Evolutionary conservation across 1,139 yeast species (phyloP).

Genomic region (Martiniozyma asiatica): DNA sequence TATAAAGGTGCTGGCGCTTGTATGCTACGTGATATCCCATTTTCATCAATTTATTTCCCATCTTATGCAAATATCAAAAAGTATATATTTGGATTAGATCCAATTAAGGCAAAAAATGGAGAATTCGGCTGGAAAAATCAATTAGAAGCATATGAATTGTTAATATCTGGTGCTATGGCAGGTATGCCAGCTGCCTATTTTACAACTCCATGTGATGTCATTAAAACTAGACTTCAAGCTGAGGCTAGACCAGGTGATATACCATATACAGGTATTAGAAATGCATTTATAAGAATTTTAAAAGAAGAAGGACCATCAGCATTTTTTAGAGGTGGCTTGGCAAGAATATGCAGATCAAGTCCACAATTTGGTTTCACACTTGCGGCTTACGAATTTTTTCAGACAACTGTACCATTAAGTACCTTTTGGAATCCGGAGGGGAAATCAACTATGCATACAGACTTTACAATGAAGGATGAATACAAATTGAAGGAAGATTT

Average conservation of each 20-base stretch:
- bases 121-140: slow-evolving; percentile 29
- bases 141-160: slow-evolving; percentile 71
- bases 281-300: slow-evolving; percentile 64
- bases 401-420: slow-evolving; percentile 40
- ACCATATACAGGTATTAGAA: slow-evolving; percentile 60
- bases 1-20: slow-evolving; percentile 92
- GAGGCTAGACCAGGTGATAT: slow-evolving; percentile 72
- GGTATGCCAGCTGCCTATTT: slow-evolving; percentile 97
- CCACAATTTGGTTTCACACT: slow-evolving; percentile 97
- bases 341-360: slow-evolving; percentile 87
- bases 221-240: slow-evolving; percentile 88
- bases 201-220: slow-evolving; percentile 94
- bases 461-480: slow-evolving; percentile 12
- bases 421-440: slow-evolving; percentile 24
- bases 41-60: slow-evolving; percentile 95
- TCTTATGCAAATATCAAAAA: slow-evolving; percentile 88
- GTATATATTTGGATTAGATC: slow-evolving; percentile 69
- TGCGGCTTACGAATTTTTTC: slow-evolving; percentile 88
- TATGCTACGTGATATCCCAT: slow-evolving; percentile 88
- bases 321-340: slow-evolving; percentile 93
- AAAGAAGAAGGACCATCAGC: slow-evolving; percentile 56
- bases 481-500: slow-evolving; percentile 11
- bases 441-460: slow-evolving; percentile 1
- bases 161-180: slow-evolving; percentile 85
- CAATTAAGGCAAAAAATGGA: too few relatives aligned